Percentiles rank a stretch among this genome's conserved stretches.
These are phyloP conservation scores for Boletus subparvulus DNA, from an alignment of 768 basidiomycete genomes.

Conservation along the genomic window DNA sequence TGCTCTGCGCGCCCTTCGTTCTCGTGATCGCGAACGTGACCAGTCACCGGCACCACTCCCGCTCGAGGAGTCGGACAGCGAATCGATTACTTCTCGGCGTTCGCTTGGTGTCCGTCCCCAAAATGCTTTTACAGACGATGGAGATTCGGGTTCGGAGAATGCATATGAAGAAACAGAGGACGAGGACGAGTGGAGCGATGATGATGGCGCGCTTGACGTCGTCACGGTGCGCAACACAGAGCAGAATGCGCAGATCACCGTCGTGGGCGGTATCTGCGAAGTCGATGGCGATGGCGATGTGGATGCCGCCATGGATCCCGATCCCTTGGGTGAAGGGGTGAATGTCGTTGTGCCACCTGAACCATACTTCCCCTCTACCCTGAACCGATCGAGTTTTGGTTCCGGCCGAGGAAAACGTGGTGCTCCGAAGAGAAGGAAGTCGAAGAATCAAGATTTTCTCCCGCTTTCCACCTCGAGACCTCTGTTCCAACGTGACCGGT, in stretches of 20 bases:
- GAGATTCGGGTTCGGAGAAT: slow-evolving; percentile 65
- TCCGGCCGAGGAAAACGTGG: slow-evolving; percentile 33
- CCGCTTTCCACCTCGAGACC: slow-evolving; percentile 72
- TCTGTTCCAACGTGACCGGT: slow-evolving; percentile 85
- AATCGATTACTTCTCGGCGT: slow-evolving; percentile 33
- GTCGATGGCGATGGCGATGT: slow-evolving; percentile 47
- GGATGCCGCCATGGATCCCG: slow-evolving; percentile 59
- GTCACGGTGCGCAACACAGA: slow-evolving; percentile 89
- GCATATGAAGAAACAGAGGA: slow-evolving; percentile 49
- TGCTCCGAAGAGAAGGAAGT: slow-evolving; percentile 57
- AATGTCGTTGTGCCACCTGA: slow-evolving; percentile 85
- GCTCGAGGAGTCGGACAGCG: slow-evolving; percentile 56
- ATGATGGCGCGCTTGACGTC: slow-evolving; percentile 62
- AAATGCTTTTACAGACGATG: slow-evolving; percentile 59
- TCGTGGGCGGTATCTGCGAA: slow-evolving; percentile 25
- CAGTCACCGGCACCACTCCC: slow-evolving; percentile 56
- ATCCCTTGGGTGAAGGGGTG: slow-evolving; percentile 89
- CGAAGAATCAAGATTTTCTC: slow-evolving; percentile 61
- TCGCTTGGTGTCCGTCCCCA: slow-evolving; percentile 52
- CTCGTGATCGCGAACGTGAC: slow-evolving; percentile 53
- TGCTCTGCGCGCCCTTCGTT: slow-evolving; percentile 63
- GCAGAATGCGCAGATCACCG: slow-evolving; percentile 61
- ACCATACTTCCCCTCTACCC: slow-evolving; percentile 76
- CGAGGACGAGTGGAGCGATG: slow-evolving; percentile 60
- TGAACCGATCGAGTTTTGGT: slow-evolving; percentile 53